Evolutionary conservation across 192 early-diverging fungal genomes (phyloP).

Genomic region (Coemansia sp.): DNA sequence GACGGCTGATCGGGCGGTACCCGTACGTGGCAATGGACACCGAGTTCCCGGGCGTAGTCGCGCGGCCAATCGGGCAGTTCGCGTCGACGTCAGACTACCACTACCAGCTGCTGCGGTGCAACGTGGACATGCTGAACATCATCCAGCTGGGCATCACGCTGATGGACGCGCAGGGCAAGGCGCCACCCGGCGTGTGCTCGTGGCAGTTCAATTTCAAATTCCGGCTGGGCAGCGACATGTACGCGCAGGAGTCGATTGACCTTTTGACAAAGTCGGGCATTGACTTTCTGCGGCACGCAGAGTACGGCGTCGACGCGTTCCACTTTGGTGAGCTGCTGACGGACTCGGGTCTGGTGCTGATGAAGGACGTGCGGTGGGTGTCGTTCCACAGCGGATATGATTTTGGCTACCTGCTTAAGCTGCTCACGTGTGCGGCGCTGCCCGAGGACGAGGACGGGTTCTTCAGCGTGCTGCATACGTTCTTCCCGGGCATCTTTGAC

Average conservation of each 20-base stretch:
- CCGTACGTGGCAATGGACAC: slow-evolving; percentile 99
- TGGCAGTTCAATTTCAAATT: slow-evolving; percentile 99
- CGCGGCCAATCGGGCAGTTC: slow-evolving; percentile 96
- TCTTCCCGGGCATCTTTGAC: slow-evolving; percentile 99
- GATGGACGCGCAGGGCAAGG: slow-evolving; percentile 81
- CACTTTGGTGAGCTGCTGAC: slow-evolving; percentile 97
- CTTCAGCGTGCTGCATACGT: slow-evolving; percentile 85
- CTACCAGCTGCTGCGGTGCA: slow-evolving; percentile 96
- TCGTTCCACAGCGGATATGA: slow-evolving; percentile 99
- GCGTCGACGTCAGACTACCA: slow-evolving; percentile 95
- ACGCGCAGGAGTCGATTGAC: slow-evolving; percentile 98
- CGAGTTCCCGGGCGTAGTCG: slow-evolving; percentile 98
- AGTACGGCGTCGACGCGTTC: slow-evolving; percentile 91
- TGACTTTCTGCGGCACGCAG: slow-evolving; percentile 95
- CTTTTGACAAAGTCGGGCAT: slow-evolving; percentile 95
- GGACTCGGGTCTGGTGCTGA: slow-evolving; percentile 92
- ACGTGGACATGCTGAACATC: slow-evolving; percentile 95
- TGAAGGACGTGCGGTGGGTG: slow-evolving; percentile 95
- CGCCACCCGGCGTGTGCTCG: slow-evolving; percentile 73
- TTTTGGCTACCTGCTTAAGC: slow-evolving; percentile 97
- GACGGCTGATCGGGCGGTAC: slow-evolving; percentile 85
- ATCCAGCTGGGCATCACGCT: slow-evolving; percentile 98
- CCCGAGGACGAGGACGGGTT: slow-evolving; percentile 95
- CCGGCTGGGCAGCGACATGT: slow-evolving; percentile 94
- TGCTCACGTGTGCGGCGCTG: slow-evolving; percentile 85